These are phyloP conservation scores for Diaporthe velutina DNA, from an alignment of 2,329 filamentous ascomycete species.

Conservation along the genomic window DNA sequence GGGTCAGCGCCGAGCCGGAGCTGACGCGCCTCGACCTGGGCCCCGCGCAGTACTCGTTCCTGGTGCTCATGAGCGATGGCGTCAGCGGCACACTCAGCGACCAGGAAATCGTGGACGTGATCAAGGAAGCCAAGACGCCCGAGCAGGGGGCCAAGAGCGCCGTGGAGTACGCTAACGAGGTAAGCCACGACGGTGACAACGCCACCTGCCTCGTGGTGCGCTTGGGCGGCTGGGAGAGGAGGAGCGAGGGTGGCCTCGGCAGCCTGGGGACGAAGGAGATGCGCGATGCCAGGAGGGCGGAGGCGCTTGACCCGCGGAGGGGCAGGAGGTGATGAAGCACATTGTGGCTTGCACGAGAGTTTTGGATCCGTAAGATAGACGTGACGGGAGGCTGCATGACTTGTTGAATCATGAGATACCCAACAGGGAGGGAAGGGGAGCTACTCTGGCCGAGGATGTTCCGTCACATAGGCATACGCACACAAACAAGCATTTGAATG, in stretches of 20 bases:
- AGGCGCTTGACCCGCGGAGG: slow-evolving; percentile 85
- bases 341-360: neutral
- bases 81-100: slow-evolving; percentile 88
- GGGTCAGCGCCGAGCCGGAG: slow-evolving; percentile 94
- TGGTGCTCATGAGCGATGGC: slow-evolving; percentile 90
- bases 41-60: slow-evolving; percentile 88
- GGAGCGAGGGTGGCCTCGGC: slow-evolving; percentile 87
- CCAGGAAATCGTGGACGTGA: slow-evolving; percentile 95
- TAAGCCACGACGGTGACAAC: slow-evolving; percentile 76
- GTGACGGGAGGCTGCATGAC: neutral
- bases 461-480: neutral
- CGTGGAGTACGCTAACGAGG: slow-evolving; percentile 90
- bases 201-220: slow-evolving; percentile 77
- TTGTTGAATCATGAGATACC: slow-evolving; percentile 30
- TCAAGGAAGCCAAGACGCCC: slow-evolving; percentile 93
- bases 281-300: slow-evolving; percentile 83
- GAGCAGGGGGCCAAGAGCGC: slow-evolving; percentile 85
- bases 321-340: slow-evolving; percentile 61
- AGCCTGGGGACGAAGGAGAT: slow-evolving; percentile 94
- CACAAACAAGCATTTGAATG: neutral
- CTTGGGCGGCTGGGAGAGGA: slow-evolving; percentile 77
- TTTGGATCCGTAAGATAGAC: neutral
- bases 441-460: neutral
- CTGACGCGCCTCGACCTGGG: slow-evolving; percentile 82
- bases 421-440: neutral